These are phyloP conservation scores for Aspergillus versicolor DNA, from an alignment of 2,329 filamentous ascomycete species.

Conservation along the genomic window DNA sequence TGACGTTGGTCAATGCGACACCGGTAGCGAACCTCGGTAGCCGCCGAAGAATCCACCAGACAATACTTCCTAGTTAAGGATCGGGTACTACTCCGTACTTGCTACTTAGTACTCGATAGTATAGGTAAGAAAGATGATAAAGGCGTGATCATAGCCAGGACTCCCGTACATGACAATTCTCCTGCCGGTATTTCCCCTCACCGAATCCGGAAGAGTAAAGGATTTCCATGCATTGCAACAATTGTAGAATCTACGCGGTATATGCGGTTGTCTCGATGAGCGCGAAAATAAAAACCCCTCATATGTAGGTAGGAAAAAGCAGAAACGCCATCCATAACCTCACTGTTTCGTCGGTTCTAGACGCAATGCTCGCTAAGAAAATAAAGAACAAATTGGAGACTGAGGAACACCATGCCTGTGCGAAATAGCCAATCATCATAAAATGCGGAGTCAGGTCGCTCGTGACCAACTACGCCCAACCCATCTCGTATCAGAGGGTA, in stretches of 20 bases:
- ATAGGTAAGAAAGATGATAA: too few species aligned
- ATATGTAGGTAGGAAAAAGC: conserved; percentile 2
- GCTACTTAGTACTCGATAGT: too few species aligned
- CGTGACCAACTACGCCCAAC: background rate
- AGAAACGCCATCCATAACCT: conserved; percentile 13
- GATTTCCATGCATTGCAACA: conserved; percentile 2
- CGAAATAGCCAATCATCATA: conserved; percentile 1
- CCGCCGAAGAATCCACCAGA: background rate
- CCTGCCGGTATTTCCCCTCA: background rate
- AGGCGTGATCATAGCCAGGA: background rate
- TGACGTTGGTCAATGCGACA: conserved; percentile 1
- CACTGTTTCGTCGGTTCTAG: conserved; percentile 11
- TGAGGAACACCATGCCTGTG: background rate
- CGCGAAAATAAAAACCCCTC: conserved; percentile 1
- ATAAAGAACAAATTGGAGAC: background rate
- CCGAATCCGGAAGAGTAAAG: background rate
- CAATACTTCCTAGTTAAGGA: too few species aligned
- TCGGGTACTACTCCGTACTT: too few species aligned
- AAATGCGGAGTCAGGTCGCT: background rate
- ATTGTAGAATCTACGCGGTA: background rate
- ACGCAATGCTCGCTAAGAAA: conserved; percentile 29
- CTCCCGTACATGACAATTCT: background rate
- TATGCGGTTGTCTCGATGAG: conserved; percentile 5
- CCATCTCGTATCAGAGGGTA: background rate
- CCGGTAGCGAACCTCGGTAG: conserved; percentile 1